Conservation (phyloP, 306 rosid species). For the Arachis stenosperma region DNA sequence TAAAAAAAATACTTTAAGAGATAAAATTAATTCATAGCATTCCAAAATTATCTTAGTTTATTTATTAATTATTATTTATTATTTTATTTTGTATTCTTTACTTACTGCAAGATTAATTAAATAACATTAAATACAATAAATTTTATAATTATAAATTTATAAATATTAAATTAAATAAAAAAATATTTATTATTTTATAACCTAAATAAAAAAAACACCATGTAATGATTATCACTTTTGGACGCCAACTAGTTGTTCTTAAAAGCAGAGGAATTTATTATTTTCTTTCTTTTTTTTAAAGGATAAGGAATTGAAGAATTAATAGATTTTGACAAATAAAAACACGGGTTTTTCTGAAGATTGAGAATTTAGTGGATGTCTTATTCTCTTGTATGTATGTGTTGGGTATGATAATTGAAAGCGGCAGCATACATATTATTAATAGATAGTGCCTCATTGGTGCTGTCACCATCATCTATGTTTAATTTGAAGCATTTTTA, state of each 20-base stretch:
- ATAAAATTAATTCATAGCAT: no score
- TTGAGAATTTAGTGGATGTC: conserved; percentile 22
- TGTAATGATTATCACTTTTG: not conserved
- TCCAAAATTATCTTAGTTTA: no score
- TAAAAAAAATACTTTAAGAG: no score
- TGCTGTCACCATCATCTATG: not conserved
- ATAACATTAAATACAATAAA: no score
- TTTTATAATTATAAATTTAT: no score
- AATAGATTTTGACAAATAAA: conserved; percentile 2
- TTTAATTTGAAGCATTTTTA: not conserved
- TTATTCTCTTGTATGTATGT: not conserved
- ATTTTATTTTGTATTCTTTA: no score
- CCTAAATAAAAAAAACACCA: no score
- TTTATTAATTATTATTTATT: no score
- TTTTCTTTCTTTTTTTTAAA: no score
- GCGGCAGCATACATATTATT: not conserved
- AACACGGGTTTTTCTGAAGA: not conserved
- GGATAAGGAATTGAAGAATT: not conserved
- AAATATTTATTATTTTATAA: no score
- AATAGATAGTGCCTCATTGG: not conserved
- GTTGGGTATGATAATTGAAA: not conserved
- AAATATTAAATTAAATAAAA: no score
- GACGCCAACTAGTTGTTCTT: not conserved
- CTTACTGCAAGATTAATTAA: no score
- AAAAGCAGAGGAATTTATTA: not conserved